These are phyloP conservation scores for Papiliotrema flavescens DNA, from an alignment of 1,284 basidiomycete species.

Conservation along the genomic window DNA sequence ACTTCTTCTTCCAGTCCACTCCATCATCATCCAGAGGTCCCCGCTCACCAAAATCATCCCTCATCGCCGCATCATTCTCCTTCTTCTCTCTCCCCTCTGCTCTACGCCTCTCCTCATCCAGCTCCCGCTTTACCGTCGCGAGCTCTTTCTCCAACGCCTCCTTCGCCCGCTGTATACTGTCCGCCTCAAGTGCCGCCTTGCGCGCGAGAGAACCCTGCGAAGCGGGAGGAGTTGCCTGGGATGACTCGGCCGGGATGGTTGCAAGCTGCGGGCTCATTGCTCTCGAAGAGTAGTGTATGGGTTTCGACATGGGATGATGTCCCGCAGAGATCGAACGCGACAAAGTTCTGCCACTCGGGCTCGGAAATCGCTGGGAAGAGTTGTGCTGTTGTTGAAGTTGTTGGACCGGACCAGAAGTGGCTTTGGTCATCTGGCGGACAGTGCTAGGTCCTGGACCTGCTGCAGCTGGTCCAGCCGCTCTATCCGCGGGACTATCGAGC, in stretches of 20 bases:
- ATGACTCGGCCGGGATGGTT: constrained; percentile 31
- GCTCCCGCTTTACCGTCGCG: constrained; percentile 5
- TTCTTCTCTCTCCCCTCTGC: no score
- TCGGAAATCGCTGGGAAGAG: background rate
- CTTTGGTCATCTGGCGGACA: background rate
- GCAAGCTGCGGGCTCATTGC: constrained; percentile 18
- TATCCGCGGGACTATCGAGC: no score
- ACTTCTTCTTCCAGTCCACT: background rate
- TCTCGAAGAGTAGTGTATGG: background rate
- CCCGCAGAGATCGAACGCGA: constrained; percentile 35
- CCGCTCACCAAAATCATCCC: no score
- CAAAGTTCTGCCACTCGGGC: constrained; percentile 10
- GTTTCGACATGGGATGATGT: constrained; percentile 18
- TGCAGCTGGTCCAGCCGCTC: background rate
- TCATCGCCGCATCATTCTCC: no score
- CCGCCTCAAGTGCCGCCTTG: constrained; percentile 30
- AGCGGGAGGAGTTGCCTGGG: constrained; percentile 12
- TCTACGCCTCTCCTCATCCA: background rate
- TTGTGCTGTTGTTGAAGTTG: background rate
- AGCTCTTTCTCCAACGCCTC: constrained; percentile 25
- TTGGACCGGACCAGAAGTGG: background rate
- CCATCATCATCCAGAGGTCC: background rate
- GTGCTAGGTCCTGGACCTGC: constrained; percentile 1
- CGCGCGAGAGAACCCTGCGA: constrained; percentile 34
- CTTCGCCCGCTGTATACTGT: constrained; percentile 24